Evolutionary conservation across 305 asterid species (phyloP).

Genomic region (Fraxinus floribunda): DNA sequence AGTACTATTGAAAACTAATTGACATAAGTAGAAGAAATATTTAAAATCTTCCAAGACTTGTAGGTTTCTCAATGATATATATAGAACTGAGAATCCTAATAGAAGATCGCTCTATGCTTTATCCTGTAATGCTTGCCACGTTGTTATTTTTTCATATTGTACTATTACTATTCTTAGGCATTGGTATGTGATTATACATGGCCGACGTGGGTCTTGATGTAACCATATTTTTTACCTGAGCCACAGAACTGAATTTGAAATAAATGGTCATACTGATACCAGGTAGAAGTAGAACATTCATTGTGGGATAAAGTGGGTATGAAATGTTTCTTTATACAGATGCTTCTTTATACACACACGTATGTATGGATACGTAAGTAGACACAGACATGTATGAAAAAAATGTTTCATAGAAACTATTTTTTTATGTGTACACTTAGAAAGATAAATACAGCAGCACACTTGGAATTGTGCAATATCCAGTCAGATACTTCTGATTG

Average conservation of each 20-base stretch:
- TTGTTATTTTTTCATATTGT: not conserved
- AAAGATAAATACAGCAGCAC: not conserved
- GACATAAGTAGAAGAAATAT: not conserved
- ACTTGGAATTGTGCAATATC: constrained; percentile 5
- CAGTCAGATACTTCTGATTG: constrained; percentile 7
- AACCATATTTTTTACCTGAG: not conserved
- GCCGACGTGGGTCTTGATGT: not conserved
- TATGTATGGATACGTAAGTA: not conserved
- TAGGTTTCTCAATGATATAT: not conserved
- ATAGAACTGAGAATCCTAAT: not conserved
- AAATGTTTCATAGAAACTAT: not conserved
- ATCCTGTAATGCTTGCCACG: not conserved
- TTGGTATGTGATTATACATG: not conserved
- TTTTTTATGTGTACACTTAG: not conserved
- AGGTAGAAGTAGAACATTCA: not conserved
- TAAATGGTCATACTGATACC: not conserved
- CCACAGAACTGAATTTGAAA: not conserved
- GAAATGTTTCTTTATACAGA: not conserved
- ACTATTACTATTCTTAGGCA: not conserved
- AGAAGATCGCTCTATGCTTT: not conserved
- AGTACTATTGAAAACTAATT: not conserved
- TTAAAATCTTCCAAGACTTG: not conserved
- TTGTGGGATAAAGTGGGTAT: not conserved
- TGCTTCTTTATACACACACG: not conserved
- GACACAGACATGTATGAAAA: not conserved